Percentiles rank a stretch among this genome's conserved stretches.
Evolutionary conservation across 129 eudicot species (phyloP).

Genomic region (Heracleum sosnowskyi): DNA sequence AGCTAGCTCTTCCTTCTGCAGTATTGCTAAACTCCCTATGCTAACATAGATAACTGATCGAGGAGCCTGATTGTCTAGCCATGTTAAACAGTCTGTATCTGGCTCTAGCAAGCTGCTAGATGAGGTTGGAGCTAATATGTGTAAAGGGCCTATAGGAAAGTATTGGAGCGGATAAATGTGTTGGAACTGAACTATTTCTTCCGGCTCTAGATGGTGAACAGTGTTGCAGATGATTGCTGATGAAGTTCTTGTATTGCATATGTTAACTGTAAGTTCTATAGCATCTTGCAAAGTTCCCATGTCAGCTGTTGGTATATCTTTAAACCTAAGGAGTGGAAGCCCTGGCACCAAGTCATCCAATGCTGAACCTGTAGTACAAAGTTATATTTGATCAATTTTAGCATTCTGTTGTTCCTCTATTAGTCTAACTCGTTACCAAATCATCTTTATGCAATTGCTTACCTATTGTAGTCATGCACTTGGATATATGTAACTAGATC

Average conservation of each 20-base stretch:
- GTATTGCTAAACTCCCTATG: conserved; percentile 39
- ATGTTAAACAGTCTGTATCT: conserved; percentile 31
- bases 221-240: conserved; percentile 55
- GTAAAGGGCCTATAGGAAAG: conserved; percentile 44
- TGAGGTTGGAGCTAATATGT: conserved; percentile 26
- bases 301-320: conserved; percentile 30
- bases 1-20: conserved; percentile 19
- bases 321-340: conserved; percentile 34
- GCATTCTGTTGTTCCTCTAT: neutral
- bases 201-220: conserved; percentile 27
- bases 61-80: conserved; percentile 50
- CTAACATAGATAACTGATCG: conserved; percentile 54
- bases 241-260: conserved; percentile 14
- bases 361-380: conserved; percentile 23
- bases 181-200: conserved; percentile 28
- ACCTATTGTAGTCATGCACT: neutral
- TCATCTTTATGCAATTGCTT: neutral
- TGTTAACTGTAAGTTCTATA: neutral
- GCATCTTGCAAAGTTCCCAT: conserved; percentile 8
- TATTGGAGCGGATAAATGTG: conserved; percentile 25
- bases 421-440: too few relatives aligned
- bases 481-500: neutral
- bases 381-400: neutral
- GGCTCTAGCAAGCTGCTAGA: conserved; percentile 38
- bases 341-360: conserved; percentile 22